Evolutionary conservation across 1,139 yeast genomes (phyloP).

Genomic region (Pichia sp.): DNA sequence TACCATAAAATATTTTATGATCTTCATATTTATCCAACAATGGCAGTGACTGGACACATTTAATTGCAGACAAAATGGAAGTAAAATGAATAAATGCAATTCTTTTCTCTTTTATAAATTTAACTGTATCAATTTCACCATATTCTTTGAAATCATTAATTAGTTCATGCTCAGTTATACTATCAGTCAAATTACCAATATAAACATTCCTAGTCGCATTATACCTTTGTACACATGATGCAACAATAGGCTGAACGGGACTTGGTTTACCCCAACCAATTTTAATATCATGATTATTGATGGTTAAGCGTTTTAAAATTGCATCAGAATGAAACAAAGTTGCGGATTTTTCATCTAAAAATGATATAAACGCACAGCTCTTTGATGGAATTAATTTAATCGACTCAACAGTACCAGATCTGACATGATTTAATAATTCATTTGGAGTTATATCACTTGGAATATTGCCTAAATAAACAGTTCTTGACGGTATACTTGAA

Average conservation of each 20-base stretch:
- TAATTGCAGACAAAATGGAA: slow-evolving; percentile 49
- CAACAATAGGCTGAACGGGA: slow-evolving; percentile 49
- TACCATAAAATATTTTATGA: slow-evolving; percentile 54
- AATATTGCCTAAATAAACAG: slow-evolving; percentile 85
- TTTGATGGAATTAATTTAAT: slow-evolving; percentile 51
- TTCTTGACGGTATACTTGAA: slow-evolving; percentile 50
- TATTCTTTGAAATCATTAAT: slow-evolving; percentile 43
- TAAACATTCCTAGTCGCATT: slow-evolving; percentile 62
- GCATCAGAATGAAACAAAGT: slow-evolving; percentile 58
- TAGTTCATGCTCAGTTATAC: slow-evolving; percentile 44
- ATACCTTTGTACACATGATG: slow-evolving; percentile 52
- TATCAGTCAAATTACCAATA: slow-evolving; percentile 46
- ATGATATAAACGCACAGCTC: slow-evolving; percentile 58
- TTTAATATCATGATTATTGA: slow-evolving; percentile 51
- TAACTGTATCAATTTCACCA: slow-evolving; percentile 53
- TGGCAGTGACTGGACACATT: slow-evolving; percentile 54
- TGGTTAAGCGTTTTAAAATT: slow-evolving; percentile 48
- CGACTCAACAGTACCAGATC: slow-evolving; percentile 85
- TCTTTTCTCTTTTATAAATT: slow-evolving; percentile 51
- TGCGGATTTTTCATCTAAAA: slow-evolving; percentile 55
- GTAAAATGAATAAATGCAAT: slow-evolving; percentile 59
- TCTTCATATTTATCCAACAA: slow-evolving; percentile 49
- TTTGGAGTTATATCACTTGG: slow-evolving; percentile 77
- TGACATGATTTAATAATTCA: slow-evolving; percentile 80
- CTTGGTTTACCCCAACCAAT: slow-evolving; percentile 59